Conservation (phyloP, 1,284 basidiomycete genomes). For the Cutaneotrichosporon sp. region DNA sequence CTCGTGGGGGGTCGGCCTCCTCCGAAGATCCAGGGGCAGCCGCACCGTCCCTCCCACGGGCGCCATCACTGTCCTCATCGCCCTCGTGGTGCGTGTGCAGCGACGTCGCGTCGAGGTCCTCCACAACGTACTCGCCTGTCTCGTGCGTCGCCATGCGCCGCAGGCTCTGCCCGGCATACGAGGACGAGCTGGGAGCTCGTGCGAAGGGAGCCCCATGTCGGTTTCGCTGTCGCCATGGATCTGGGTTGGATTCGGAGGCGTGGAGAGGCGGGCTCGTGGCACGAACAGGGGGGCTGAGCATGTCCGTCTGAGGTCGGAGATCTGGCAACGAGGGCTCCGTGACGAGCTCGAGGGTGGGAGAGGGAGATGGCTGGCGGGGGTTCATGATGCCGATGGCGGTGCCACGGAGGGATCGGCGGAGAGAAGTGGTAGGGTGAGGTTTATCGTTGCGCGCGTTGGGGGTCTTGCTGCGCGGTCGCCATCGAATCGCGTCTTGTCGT, state of each 20-base stretch:
- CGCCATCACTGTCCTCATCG: neutral
- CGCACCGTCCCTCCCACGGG: neutral
- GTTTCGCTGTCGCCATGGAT: neutral
- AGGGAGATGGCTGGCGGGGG: neutral
- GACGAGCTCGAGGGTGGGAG: neutral
- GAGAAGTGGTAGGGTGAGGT: neutral
- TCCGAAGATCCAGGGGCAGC: neutral
- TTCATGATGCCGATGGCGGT: neutral
- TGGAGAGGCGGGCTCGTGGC: neutral
- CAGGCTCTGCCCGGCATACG: constrained; percentile 15
- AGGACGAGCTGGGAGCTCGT: neutral
- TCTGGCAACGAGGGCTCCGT: neutral
- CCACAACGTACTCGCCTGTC: constrained; percentile 37
- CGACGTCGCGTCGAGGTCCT: constrained; percentile 19
- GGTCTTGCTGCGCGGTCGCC: neutral
- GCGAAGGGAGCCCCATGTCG: neutral
- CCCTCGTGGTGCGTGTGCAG: constrained; percentile 25
- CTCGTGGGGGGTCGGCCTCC: neutral
- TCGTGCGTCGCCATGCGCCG: constrained; percentile 51
- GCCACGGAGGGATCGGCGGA: neutral
- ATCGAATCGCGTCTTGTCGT: neutral
- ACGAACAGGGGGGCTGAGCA: neutral
- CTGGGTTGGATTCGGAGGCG: neutral
- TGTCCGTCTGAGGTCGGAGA: neutral
- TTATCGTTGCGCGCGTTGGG: neutral